Evolutionary conservation across 768 basidiomycete species (phyloP).

Genomic region (Macrolepiota dolichaula): DNA sequence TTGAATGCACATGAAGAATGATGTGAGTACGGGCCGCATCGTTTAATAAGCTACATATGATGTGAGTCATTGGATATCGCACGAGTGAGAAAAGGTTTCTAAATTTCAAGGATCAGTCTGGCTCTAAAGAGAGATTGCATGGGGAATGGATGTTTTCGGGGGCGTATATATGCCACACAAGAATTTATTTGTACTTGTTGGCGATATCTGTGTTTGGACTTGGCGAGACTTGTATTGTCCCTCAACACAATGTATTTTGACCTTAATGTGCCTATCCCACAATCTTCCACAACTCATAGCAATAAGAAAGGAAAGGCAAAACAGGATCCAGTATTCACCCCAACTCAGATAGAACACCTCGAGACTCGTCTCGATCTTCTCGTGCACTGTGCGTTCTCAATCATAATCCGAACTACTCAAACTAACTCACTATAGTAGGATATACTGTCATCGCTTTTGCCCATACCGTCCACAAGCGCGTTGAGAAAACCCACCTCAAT

Average conservation of each 20-base stretch:
- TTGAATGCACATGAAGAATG: no score
- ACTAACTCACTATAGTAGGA: slow-evolving; percentile 58
- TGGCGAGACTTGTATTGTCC: neutral
- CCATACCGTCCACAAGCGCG: slow-evolving; percentile 65
- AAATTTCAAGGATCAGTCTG: no score
- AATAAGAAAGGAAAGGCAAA: slow-evolving; percentile 59
- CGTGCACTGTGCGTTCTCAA: slow-evolving; percentile 57
- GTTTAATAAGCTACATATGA: no score
- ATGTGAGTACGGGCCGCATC: no score
- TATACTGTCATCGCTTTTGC: slow-evolving; percentile 79
- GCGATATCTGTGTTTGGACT: no score
- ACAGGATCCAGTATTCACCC: slow-evolving; percentile 43
- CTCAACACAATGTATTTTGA: slow-evolving; percentile 57
- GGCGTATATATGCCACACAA: no score
- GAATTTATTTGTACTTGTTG: no score
- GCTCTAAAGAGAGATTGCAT: no score
- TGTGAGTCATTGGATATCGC: no score
- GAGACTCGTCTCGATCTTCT: slow-evolving; percentile 68
- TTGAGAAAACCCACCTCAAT: slow-evolving; percentile 75
- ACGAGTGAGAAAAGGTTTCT: no score
- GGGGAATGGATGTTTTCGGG: no score
- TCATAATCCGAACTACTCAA: neutral
- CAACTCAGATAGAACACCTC: slow-evolving; percentile 53
- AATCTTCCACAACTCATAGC: slow-evolving; percentile 21
- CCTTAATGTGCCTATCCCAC: slow-evolving; percentile 57